Conservation (phyloP, 2,329 filamentous ascomycete genomes). For the Botrytis fragariae region DNA sequence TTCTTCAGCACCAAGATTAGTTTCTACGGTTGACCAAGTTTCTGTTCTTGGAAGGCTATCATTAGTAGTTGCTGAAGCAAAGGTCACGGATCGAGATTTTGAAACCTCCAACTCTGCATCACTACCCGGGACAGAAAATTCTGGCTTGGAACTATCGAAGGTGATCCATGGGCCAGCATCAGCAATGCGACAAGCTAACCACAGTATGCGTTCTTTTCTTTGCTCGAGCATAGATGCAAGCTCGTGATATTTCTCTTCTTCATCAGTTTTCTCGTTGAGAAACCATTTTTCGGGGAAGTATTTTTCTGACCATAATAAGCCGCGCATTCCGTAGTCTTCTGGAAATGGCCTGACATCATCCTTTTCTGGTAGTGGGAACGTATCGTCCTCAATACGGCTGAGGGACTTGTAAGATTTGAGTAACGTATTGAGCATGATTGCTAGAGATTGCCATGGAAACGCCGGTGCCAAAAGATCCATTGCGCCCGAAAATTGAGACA, state of each 20-base stretch:
- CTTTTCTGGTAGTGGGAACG: conserved; percentile 29
- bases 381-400: conserved; percentile 23
- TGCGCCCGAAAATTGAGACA: conserved; percentile 25
- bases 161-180: conserved; percentile 16
- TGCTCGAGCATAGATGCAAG: conserved; percentile 32
- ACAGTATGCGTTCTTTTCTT: conserved; percentile 32
- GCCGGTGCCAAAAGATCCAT: conserved; percentile 23
- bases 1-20: conserved; percentile 14
- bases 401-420: conserved; percentile 18
- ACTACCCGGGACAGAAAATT: conserved; percentile 14
- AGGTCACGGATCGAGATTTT: conserved; percentile 11
- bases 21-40: conserved; percentile 14
- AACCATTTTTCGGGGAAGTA: conserved; percentile 32
- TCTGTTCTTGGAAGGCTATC: background rate
- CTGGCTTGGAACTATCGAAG: conserved; percentile 15
- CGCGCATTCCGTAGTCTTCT: conserved; percentile 30
- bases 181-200: conserved; percentile 27
- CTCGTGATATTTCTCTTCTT: conserved; percentile 35
- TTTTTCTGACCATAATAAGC: conserved; percentile 27
- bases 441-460: conserved; percentile 29
- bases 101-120: background rate
- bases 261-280: conserved; percentile 29
- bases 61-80: conserved; percentile 14
- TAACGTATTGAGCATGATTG: conserved; percentile 27
- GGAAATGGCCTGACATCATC: conserved; percentile 29